Conservation (phyloP, 140 eudicot genomes). For the Oenanthe javanica region DNA sequence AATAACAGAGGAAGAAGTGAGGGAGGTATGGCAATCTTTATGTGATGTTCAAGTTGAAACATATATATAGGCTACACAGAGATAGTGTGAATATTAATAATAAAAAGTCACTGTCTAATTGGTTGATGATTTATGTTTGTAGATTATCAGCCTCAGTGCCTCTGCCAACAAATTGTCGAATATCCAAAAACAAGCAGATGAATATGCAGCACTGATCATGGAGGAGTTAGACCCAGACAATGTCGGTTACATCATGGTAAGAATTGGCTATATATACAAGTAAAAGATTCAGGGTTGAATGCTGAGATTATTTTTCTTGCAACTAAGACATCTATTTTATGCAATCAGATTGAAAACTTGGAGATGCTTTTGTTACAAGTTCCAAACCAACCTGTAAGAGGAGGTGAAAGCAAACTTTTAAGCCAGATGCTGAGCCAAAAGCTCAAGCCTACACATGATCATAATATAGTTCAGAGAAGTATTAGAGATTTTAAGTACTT, state of each 20-base stretch:
- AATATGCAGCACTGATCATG: constrained; percentile 84
- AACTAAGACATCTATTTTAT: not conserved
- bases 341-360: constrained; percentile 58
- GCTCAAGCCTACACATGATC: constrained; percentile 50
- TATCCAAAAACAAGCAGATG: constrained; percentile 73
- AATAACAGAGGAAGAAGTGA: constrained; percentile 78
- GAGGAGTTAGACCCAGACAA: constrained; percentile 72
- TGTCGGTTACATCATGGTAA: constrained; percentile 71
- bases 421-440: constrained; percentile 84
- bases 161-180: constrained; percentile 75
- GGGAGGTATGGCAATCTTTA: constrained; percentile 37
- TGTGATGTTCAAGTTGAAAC: not conserved
- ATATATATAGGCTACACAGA: not conserved
- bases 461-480: constrained; percentile 37
- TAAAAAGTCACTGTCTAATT: not conserved
- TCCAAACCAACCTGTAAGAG: constrained; percentile 51
- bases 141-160: constrained; percentile 80
- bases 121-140: constrained; percentile 12
- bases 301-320: not conserved
- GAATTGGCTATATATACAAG: not conserved
- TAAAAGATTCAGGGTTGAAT: not conserved
- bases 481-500: constrained; percentile 46
- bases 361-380: constrained; percentile 76
- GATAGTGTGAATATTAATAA: not conserved
- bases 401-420: constrained; percentile 52